These are phyloP conservation scores for Xylaria bambusicola DNA, from an alignment of 495 filamentous ascomycete genomes.

Conservation along the genomic window DNA sequence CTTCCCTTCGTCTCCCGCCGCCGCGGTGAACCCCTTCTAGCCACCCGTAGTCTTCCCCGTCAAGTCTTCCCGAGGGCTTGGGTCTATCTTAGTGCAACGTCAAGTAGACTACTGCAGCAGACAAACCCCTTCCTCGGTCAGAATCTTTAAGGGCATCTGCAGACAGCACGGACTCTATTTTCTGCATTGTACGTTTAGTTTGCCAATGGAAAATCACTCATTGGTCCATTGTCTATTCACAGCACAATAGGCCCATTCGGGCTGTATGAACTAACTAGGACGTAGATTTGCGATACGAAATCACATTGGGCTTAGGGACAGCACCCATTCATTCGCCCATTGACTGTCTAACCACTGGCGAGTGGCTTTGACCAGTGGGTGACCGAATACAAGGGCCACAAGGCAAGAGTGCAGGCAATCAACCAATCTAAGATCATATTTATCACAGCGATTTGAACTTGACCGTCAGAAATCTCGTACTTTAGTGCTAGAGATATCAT, in stretches of 20 bases:
- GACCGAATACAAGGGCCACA: background rate
- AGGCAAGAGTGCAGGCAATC: too few relatives aligned
- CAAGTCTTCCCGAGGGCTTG: background rate
- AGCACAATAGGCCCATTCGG: background rate
- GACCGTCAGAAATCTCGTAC: background rate
- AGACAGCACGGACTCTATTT: background rate
- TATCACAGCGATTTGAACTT: background rate
- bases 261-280: constrained; percentile 5
- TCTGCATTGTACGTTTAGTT: background rate
- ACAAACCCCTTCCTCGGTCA: background rate
- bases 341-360: background rate
- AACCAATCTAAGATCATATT: constrained; percentile 7
- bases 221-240: background rate
- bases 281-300: background rate
- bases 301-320: background rate
- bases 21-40: background rate
- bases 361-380: constrained; percentile 14
- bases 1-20: background rate
- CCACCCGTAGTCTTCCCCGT: constrained; percentile 9
- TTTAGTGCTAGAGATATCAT: background rate
- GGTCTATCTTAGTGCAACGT: background rate
- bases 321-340: constrained; percentile 8
- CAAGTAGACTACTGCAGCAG: background rate
- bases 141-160: background rate
- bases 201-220: background rate